phyloP scores from a whole-genome alignment of 2,329 filamentous ascomycete genomes.

The Fusarium fujikuroi region DNA sequence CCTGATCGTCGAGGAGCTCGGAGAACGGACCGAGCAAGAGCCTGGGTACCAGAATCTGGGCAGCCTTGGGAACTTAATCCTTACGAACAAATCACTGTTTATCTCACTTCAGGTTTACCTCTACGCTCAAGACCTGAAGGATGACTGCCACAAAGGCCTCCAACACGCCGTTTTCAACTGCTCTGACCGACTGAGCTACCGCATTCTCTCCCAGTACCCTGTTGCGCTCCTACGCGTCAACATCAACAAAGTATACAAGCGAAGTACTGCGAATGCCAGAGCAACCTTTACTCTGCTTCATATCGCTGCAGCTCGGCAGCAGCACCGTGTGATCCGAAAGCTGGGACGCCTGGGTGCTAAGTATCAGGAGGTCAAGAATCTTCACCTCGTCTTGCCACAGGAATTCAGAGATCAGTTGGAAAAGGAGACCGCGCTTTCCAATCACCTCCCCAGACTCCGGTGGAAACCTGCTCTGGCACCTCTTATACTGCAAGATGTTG shows the following conservation, averaged over 20 bases:
- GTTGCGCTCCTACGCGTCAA: background rate
- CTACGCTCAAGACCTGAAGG: background rate
- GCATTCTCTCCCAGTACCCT: background rate
- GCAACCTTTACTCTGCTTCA: slow-evolving; percentile 13
- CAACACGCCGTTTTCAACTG: background rate
- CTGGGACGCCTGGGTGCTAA: background rate
- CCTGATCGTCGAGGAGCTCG: background rate
- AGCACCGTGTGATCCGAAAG: background rate
- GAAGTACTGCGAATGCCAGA: background rate
- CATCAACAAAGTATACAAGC: background rate
- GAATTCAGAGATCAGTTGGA: background rate
- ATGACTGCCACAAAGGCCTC: background rate
- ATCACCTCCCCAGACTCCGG: background rate
- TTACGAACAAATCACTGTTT: background rate
- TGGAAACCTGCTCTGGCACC: slow-evolving; percentile 3
- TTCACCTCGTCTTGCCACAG: background rate
- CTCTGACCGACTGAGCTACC: background rate
- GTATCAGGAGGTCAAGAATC: background rate
- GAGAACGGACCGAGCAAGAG: background rate
- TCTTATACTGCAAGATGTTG: background rate
- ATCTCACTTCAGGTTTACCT: background rate
- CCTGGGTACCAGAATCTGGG: background rate
- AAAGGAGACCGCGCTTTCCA: background rate
- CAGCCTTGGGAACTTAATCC: slow-evolving; percentile 1
- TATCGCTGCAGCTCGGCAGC: background rate